Conservation (phyloP, 2,329 filamentous ascomycete species). For the Diaporthe sp. region DNA sequence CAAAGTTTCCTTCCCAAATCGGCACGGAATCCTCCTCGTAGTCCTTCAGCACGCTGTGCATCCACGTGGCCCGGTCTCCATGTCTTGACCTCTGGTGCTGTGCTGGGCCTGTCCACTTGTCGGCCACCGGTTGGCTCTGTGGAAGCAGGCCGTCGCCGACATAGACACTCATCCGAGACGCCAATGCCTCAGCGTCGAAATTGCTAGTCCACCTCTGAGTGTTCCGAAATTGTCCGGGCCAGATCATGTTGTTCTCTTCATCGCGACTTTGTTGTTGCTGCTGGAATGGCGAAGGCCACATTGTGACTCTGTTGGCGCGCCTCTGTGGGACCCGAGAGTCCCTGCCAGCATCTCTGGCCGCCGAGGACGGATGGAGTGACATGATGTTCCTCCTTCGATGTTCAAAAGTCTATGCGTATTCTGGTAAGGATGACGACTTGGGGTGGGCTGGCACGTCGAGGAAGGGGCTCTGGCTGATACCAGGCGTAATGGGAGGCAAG, state of each 20-base stretch:
- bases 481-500: not conserved
- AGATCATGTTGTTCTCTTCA: slow-evolving; percentile 31
- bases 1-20: slow-evolving; percentile 43
- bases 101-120: slow-evolving; percentile 40
- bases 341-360: slow-evolving; percentile 14
- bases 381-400: slow-evolving; percentile 2
- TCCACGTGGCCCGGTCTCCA: slow-evolving; percentile 40
- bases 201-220: slow-evolving; percentile 42
- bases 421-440: not conserved
- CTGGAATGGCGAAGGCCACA: slow-evolving; percentile 42
- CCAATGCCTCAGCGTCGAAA: slow-evolving; percentile 43
- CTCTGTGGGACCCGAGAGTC: slow-evolving; percentile 10
- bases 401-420: not conserved
- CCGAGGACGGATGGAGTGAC: slow-evolving; percentile 38
- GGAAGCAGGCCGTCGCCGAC: slow-evolving; percentile 43
- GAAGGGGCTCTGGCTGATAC: slow-evolving; percentile 17
- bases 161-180: slow-evolving; percentile 43
- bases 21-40: slow-evolving; percentile 35
- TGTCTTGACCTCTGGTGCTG: slow-evolving; percentile 18
- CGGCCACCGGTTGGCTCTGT: slow-evolving; percentile 27
- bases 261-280: slow-evolving; percentile 30
- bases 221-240: slow-evolving; percentile 35
- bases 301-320: slow-evolving; percentile 41
- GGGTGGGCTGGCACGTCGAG: not conserved
- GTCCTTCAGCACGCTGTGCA: slow-evolving; percentile 32